Evolutionary conservation across 2,329 filamentous ascomycete species (phyloP).

Genomic region (Ophiostoma quercus): DNA sequence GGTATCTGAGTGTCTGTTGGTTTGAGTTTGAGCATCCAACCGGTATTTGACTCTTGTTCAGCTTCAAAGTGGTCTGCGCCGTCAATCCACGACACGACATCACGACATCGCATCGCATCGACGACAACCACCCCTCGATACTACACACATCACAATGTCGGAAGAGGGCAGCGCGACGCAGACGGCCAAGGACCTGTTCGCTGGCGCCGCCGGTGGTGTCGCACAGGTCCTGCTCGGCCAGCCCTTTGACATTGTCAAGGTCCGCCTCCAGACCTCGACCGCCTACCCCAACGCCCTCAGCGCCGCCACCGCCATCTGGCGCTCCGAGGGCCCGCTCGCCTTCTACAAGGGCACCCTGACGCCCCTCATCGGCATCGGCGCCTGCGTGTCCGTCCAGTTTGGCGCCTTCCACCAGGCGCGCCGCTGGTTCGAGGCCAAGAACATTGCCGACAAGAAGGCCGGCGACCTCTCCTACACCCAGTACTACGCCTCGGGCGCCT

Average conservation of each 20-base stretch:
- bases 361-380: slow-evolving; percentile 89
- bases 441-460: slow-evolving; percentile 53
- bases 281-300: slow-evolving; percentile 75
- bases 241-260: slow-evolving; percentile 90
- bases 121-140: not conserved
- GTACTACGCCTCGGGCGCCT: slow-evolving; percentile 86
- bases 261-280: slow-evolving; percentile 83
- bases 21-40: not conserved
- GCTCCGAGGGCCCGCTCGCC: slow-evolving; percentile 78
- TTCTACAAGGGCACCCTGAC: slow-evolving; percentile 99
- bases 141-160: slow-evolving; percentile 16
- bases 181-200: slow-evolving; percentile 82
- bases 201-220: slow-evolving; percentile 84
- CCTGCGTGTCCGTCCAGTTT: slow-evolving; percentile 97
- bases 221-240: slow-evolving; percentile 82
- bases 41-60: not conserved
- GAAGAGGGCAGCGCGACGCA: slow-evolving; percentile 42
- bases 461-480: slow-evolving; percentile 66
- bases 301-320: slow-evolving; percentile 77
- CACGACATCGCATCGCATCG: not conserved
- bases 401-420: slow-evolving; percentile 92
- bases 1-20: not conserved
- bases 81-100: not conserved
- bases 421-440: slow-evolving; percentile 74
- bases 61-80: not conserved